Base-by-base conservation (phyloP, 116 monocot genomes). In the Papilionanthe hybrid region DNA sequence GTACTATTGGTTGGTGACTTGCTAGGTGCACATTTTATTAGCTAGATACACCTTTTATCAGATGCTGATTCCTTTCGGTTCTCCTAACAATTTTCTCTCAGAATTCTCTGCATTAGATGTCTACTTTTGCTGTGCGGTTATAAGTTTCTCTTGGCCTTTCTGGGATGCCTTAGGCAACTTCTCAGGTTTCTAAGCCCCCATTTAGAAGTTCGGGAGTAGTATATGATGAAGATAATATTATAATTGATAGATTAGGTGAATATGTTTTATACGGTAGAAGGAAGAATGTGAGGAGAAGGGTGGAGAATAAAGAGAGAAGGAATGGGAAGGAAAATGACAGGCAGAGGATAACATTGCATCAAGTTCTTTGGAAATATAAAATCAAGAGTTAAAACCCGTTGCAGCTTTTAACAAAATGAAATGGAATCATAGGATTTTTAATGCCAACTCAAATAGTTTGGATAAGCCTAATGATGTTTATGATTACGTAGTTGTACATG, bases 381-480 rank as follows among this genome's bases (percentile, higher is more conserved):
- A 58, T 18, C 58, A 58, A 18, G 49, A 58, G 7, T 58, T 5
- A 58, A 58, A 58, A 58, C 58, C 22, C n/a, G 19, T 58, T 58
- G 19, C 3, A 20, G 58, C 58, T 18, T 58, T 20, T 18, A 58
- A 58, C 58, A 58, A 58, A 17, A 58, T 58, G 17, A 22, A 20
- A 18, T 58, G 58, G 58, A 58, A 58, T 58, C 58, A 58, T n/a
- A 58, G 17, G 28, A 68, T 30, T 60, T n/a, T 20, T 60, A 60
- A 60, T 30, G 30, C 10, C 68, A 68, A 68, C 12, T 12, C 68
- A 29, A 32, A 72, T 5, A 42, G 42, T 72, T 72, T 5, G 37
- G 72, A 72, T 72, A 42, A 72, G 18, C 42, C 72, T 72, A 68
- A 68, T 28, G 27, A 30, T 68, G 1, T 60, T 68, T 30, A 68